Evolutionary conservation across 805 yeast genomes (phyloP), one percentile per base, ranked within the genome.

Genomic region (Nakazawaea wickerhamii): DNA sequence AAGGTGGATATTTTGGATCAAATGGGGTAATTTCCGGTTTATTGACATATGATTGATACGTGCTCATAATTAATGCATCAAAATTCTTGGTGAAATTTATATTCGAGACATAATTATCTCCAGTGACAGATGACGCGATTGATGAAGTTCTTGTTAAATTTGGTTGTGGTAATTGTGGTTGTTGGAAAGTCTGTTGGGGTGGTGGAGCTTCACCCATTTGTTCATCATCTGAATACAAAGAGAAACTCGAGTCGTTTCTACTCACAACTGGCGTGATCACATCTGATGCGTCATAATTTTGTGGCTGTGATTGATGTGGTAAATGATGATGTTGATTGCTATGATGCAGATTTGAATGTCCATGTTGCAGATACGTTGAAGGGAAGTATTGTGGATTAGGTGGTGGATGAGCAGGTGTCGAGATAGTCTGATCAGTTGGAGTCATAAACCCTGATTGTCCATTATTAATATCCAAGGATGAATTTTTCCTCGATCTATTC

Each of bases 1-100:
- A 70, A 0, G 89, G 88, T 6, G 88, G 89, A 52, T 73, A 73
- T 32, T 67, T 56, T 14, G 75, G 72, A 48, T 80, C 80, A 54
- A 82, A 82, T 0, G 90, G 90, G 0, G 90, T 81, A 6, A 71
- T 65, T 26, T 77, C 73, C 5, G 89, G 88, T 51, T 72, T 77
- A 37, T 67, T 67, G 13, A 74, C 69, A 43, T 73, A 65, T 7
- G 61, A 52, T 40, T 73, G 73, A 51, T 79, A 79, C 4, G 68
- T 63, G 30, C 65, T 66, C 50, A 68, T 52, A 19, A 81, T 57
- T 11, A 73, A 52, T 18, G 60, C 63, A 49, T 77, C 77, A 48
- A 76, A 76, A 5, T 48, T 53, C 4, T 55, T 56, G 1, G 72
- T 60, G 38, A 60, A 62, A 14, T 55, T 56, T 35, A 59, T 32